phyloP scores from a whole-genome alignment of 257 asterid genomes.

The Solanum megistacrolobum region DNA sequence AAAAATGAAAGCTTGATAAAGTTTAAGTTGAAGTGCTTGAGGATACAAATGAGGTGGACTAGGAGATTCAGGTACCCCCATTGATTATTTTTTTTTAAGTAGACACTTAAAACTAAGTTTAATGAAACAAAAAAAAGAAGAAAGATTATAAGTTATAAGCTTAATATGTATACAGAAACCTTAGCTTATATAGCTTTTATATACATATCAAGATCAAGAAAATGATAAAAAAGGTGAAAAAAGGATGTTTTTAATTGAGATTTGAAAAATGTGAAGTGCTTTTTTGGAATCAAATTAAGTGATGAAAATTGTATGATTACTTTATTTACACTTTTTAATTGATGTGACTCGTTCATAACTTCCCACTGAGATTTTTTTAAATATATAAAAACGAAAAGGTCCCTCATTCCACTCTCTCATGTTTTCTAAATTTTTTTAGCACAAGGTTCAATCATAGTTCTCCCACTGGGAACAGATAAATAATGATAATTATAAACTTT shows the following conservation, averaged over 20 bases:
- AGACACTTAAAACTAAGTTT: neutral
- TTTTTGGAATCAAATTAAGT: neutral
- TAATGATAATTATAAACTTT: neutral
- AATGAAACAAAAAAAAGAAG: neutral
- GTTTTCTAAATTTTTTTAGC: neutral
- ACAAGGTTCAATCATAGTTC: neutral
- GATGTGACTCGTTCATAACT: slow-evolving; percentile 1
- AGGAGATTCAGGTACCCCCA: slow-evolving; percentile 32
- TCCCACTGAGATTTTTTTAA: neutral
- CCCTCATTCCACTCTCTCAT: neutral
- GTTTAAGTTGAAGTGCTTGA: slow-evolving; percentile 54
- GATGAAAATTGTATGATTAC: neutral
- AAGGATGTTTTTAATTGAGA: neutral
- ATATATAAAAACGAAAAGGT: neutral
- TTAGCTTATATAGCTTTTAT: neutral
- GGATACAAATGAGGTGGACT: slow-evolving; percentile 58
- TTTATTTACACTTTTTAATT: slow-evolving; percentile 1
- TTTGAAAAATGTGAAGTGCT: neutral
- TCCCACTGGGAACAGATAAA: neutral
- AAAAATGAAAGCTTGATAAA: slow-evolving; percentile 76
- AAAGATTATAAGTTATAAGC: neutral
- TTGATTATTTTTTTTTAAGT: neutral
- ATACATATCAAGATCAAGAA: neutral
- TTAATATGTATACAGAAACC: neutral
- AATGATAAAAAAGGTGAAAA: neutral